Percentiles rank a stretch among this genome's conserved stretches.
Evolutionary conservation across 495 filamentous ascomycete genomes (phyloP).

Genomic region (Cercophora scortea): DNA sequence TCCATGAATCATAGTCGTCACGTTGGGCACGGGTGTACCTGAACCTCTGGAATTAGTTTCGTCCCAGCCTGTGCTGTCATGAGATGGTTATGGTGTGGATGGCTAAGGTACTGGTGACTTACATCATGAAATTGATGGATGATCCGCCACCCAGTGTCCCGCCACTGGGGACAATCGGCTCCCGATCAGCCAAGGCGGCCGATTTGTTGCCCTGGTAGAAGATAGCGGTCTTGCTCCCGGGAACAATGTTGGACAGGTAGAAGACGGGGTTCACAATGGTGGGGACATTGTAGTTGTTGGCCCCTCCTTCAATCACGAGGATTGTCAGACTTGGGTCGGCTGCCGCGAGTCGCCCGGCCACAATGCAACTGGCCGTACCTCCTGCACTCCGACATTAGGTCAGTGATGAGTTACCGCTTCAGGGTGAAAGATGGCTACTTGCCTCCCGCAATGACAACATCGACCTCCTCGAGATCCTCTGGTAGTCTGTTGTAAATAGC

Average conservation of each 20-base stretch:
- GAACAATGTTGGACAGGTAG: constrained; percentile 24
- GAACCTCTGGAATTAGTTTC: neutral
- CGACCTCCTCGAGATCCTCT: constrained; percentile 25
- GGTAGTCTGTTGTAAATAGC: constrained; percentile 22
- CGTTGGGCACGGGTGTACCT: constrained; percentile 28
- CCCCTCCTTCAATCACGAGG: constrained; percentile 42
- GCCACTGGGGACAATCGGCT: constrained; percentile 43
- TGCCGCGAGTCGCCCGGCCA: constrained; percentile 40
- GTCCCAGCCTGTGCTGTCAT: no score
- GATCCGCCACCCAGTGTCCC: constrained; percentile 52
- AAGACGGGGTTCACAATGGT: constrained; percentile 35
- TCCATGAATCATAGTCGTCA: constrained; percentile 47
- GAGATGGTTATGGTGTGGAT: no score
- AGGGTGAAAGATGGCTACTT: neutral
- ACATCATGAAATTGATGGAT: constrained; percentile 54
- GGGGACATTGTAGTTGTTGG: constrained; percentile 39
- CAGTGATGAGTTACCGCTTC: neutral
- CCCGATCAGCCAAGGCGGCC: constrained; percentile 37
- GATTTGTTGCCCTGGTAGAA: constrained; percentile 27
- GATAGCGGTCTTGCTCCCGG: constrained; percentile 24
- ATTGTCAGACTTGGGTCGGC: constrained; percentile 44
- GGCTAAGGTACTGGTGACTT: neutral
- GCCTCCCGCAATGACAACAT: constrained; percentile 34
- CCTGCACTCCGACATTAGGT: constrained; percentile 13
- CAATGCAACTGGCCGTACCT: constrained; percentile 42